Evolutionary conservation across 73 alveolate genomes (phyloP).

Genomic region (Stentor coeruleus): DNA sequence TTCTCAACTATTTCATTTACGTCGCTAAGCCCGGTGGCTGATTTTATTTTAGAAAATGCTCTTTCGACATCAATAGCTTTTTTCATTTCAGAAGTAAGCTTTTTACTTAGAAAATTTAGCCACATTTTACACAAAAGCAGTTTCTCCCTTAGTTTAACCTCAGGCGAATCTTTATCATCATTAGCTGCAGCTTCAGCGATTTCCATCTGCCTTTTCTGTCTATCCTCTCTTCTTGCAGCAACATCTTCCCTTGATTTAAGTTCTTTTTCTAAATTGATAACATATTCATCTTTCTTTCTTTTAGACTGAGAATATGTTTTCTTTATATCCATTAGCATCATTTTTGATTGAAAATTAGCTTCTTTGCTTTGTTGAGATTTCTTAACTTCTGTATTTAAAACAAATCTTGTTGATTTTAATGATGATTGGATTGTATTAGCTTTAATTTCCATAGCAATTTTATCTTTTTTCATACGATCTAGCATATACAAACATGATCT

Average conservation of each 20-base stretch:
- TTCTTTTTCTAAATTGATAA: constrained; percentile 39
- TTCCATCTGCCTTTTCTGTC: constrained; percentile 14
- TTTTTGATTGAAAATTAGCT: constrained; percentile 39
- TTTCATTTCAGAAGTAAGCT: neutral
- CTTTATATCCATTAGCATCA: constrained; percentile 41
- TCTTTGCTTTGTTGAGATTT: constrained; percentile 44
- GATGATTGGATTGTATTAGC: constrained; percentile 39
- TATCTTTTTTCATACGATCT: constrained; percentile 50
- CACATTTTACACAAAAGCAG: constrained; percentile 12
- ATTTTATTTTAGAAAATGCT: neutral
- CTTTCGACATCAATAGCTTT: neutral
- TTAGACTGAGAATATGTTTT: constrained; percentile 40
- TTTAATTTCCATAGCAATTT: constrained; percentile 16
- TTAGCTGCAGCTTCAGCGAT: constrained; percentile 28
- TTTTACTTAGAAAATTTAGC: neutral
- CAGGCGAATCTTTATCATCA: constrained; percentile 19
- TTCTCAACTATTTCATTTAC: constrained; percentile 10
- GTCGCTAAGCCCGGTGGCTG: constrained; percentile 17
- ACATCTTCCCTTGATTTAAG: constrained; percentile 35
- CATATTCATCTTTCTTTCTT: constrained; percentile 56
- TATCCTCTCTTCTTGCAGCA: neutral
- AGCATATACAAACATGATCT: constrained; percentile 47
- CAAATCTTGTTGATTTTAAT: constrained; percentile 28
- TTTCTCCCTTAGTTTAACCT: neutral
- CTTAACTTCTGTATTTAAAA: constrained; percentile 40